Evolutionary conservation across 2,329 filamentous ascomycete genomes (phyloP).

Genomic region (Scortechinia acanthostroma): DNA sequence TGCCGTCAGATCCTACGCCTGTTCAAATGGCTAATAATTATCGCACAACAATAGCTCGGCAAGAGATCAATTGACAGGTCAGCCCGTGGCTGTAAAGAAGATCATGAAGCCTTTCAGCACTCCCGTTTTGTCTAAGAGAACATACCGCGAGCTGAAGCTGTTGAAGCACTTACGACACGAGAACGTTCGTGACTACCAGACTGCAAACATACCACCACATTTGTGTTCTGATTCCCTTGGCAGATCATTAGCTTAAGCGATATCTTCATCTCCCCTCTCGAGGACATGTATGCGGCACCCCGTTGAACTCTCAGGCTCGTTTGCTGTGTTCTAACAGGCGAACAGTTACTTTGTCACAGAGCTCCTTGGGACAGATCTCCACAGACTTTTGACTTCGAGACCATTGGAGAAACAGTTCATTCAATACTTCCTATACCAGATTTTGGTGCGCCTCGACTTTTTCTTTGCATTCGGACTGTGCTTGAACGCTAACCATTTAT

Average conservation of each 20-base stretch:
- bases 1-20: conserved; percentile 7
- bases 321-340: conserved; percentile 7
- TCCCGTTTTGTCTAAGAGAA: conserved; percentile 91
- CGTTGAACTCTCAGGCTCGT: conserved; percentile 1
- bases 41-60: conserved; percentile 89
- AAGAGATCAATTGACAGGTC: conserved; percentile 91
- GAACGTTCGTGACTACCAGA: conserved; percentile 63
- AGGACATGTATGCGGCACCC: conserved; percentile 74
- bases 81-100: conserved; percentile 98
- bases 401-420: conserved; percentile 99
- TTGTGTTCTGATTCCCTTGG: conserved; percentile 8
- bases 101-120: conserved; percentile 99
- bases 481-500: conserved; percentile 1
- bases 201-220: too few species aligned
- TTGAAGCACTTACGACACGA: conserved; percentile 95
- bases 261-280: conserved; percentile 97
- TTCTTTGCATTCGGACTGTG: conserved; percentile 1
- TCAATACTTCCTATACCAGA: conserved; percentile 99
- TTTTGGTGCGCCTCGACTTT: conserved; percentile 60
- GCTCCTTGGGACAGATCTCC: conserved; percentile 89
- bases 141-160: conserved; percentile 94
- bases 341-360: conserved; percentile 93
- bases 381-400: conserved; percentile 87
- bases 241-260: conserved; percentile 96
- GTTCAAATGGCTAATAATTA: too few species aligned